Percentiles rank a stretch among this genome's conserved stretches.
Evolutionary conservation across 345 rosid genomes (phyloP).

Genomic region (Eucalyptus sp.): DNA sequence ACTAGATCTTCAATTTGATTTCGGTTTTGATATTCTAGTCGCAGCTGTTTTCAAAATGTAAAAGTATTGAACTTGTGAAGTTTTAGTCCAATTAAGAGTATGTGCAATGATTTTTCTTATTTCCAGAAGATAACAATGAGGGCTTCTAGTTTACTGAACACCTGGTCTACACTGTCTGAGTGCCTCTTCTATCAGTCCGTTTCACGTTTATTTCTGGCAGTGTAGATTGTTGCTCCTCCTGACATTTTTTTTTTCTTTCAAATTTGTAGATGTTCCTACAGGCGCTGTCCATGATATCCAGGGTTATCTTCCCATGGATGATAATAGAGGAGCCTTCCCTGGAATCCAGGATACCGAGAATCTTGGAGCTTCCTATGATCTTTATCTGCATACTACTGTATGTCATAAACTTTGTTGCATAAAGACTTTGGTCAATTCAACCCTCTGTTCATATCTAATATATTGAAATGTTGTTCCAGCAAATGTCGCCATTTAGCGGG

Average conservation of each 20-base stretch:
- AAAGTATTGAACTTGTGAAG: neutral
- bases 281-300: conserved; percentile 30
- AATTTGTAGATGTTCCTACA: conserved; percentile 16
- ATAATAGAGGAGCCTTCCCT: conserved; percentile 30
- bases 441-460: neutral
- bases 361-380: conserved; percentile 54
- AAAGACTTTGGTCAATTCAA: neutral
- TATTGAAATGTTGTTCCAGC: conserved; percentile 14
- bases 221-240: neutral
- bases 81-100: neutral
- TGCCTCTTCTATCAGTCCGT: neutral
- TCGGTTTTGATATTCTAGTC: neutral
- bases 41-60: neutral
- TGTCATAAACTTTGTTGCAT: neutral
- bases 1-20: neutral
- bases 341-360: conserved; percentile 38
- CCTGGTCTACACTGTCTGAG: neutral
- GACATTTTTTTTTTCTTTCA: neutral
- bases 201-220: neutral
- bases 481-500: conserved; percentile 30
- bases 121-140: neutral
- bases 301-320: conserved; percentile 34
- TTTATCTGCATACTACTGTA: conserved; percentile 42
- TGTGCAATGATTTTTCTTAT: neutral
- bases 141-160: neutral